phyloP scores from a whole-genome alignment of 805 yeast species.

The Dipodascopsis uninucleata region DNA sequence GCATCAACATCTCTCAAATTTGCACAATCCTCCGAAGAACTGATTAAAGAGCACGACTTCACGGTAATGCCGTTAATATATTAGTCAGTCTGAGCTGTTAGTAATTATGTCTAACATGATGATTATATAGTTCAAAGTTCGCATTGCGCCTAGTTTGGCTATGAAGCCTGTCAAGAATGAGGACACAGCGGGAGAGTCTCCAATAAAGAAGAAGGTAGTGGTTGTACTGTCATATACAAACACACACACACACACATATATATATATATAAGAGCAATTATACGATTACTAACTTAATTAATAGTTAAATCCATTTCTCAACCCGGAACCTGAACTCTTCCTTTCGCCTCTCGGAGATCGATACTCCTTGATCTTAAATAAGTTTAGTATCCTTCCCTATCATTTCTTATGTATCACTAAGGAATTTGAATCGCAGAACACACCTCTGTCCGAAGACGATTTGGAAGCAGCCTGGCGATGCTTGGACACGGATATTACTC shows the following conservation, averaged over 20 bases:
- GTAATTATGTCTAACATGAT: conserved; percentile 15
- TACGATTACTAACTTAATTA: not conserved
- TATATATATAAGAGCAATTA: not conserved
- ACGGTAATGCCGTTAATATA: conserved; percentile 22
- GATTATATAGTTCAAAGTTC: conserved; percentile 34
- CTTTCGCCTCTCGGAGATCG: conserved; percentile 48
- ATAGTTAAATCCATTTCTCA: conserved; percentile 61
- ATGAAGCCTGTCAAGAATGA: conserved; percentile 34
- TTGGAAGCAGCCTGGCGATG: conserved; percentile 56
- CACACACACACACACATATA: too few species aligned
- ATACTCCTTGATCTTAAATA: conserved; percentile 71
- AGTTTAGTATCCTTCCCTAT: conserved; percentile 75
- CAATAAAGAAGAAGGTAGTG: conserved; percentile 10
- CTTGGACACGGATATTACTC: conserved; percentile 38
- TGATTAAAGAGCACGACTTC: conserved; percentile 35
- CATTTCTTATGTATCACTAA: conserved; percentile 80
- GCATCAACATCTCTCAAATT: conserved; percentile 47
- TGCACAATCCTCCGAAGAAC: conserved; percentile 46
- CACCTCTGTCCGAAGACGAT: conserved; percentile 71
- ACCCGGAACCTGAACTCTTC: conserved; percentile 73
- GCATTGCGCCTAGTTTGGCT: conserved; percentile 39
- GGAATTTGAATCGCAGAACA: conserved; percentile 63
- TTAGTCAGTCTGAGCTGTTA: conserved; percentile 13
- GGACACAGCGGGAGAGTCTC: conserved; percentile 3
- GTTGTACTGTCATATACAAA: too few species aligned